These are phyloP conservation scores for Fusarium humuli DNA, from an alignment of 2,329 filamentous ascomycete species.

Conservation along the genomic window DNA sequence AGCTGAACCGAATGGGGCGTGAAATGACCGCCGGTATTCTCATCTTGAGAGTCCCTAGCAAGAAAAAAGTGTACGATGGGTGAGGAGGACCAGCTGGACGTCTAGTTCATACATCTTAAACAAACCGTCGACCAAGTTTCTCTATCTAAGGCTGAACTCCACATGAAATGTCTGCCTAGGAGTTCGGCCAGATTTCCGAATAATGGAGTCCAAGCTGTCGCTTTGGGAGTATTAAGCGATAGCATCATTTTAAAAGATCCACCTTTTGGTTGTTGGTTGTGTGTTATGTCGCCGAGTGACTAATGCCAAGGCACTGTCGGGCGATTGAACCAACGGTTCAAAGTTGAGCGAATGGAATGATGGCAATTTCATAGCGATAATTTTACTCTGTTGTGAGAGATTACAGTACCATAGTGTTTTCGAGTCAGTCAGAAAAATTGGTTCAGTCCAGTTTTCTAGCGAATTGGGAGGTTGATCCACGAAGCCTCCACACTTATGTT, in stretches of 20 bases:
- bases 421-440: too few relatives aligned
- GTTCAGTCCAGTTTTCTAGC: too few relatives aligned
- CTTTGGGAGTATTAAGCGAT: not conserved
- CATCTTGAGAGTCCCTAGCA: not conserved
- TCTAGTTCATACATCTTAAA: not conserved
- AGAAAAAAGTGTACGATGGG: not conserved
- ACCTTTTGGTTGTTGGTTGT: not conserved
- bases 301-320: not conserved
- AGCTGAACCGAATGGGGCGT: not conserved
- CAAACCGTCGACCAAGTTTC: rapidly evolving
- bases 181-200: not conserved
- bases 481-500: too few relatives aligned
- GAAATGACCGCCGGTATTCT: rapidly evolving
- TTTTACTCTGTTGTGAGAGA: too few relatives aligned
- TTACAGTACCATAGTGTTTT: too few relatives aligned
- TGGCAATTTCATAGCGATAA: too few relatives aligned
- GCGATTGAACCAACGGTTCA: not conserved
- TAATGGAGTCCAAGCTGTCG: not conserved
- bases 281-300: not conserved
- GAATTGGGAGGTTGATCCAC: too few relatives aligned
- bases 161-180: not conserved
- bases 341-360: not conserved
- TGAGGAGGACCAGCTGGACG: not conserved
- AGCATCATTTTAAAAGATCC: not conserved
- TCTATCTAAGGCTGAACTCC: not conserved